A percentile compares a stretch with the other conserved stretches of the same genome.
phyloP scores from a whole-genome alignment of 2,329 filamentous ascomycete genomes.

The Coniella lustricola region DNA sequence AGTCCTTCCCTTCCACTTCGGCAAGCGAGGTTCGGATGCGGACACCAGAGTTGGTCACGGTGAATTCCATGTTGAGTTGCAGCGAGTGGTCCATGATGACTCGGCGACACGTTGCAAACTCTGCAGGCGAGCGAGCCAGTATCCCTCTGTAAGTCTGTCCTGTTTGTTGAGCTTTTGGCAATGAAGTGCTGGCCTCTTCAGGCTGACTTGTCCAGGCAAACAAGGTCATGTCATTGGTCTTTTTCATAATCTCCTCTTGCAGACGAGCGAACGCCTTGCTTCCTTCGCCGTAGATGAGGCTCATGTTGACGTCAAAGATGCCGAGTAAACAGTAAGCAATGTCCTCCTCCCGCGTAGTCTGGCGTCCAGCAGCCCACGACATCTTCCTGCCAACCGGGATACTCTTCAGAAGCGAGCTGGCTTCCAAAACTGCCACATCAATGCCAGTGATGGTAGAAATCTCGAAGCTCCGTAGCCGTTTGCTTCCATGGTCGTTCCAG shows the following conservation, averaged over 20 bases:
- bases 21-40: conserved; percentile 12
- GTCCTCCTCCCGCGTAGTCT: conserved; percentile 20
- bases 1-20: conserved; percentile 8
- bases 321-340: conserved; percentile 19
- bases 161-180: not conserved
- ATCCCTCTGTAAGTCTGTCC: conserved; percentile 13
- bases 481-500: conserved; percentile 13
- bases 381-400: conserved; percentile 20
- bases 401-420: conserved; percentile 7
- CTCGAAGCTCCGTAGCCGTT: conserved; percentile 6
- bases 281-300: conserved; percentile 24
- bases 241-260: conserved; percentile 22
- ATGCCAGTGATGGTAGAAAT: conserved; percentile 14
- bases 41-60: conserved; percentile 15
- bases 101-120: conserved; percentile 11
- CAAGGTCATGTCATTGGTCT: conserved; percentile 15
- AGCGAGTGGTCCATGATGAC: conserved; percentile 11
- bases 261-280: conserved; percentile 19
- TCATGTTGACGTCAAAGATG: conserved; percentile 24
- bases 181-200: conserved; percentile 1
- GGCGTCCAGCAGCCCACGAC: conserved; percentile 22
- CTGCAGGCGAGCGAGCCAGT: conserved; percentile 13
- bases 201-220: conserved; percentile 16
- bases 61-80: conserved; percentile 13
- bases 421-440: conserved; percentile 8